These are phyloP conservation scores for Gryganskiella cystojenkinii DNA, from an alignment of 192 early-diverging fungal species.

Conservation along the genomic window DNA sequence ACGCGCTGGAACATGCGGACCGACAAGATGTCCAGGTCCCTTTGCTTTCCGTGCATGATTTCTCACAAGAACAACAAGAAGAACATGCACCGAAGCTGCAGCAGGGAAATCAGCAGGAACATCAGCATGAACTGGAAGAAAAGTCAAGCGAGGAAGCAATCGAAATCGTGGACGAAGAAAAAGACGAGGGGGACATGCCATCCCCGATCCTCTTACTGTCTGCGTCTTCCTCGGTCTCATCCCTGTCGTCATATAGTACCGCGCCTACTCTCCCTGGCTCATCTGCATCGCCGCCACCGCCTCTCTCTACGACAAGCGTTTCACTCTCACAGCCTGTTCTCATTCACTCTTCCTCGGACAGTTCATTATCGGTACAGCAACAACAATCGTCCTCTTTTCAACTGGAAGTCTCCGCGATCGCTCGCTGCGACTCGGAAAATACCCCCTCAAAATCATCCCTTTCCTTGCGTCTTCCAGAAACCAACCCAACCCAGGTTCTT, in stretches of 20 bases:
- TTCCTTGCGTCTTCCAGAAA: background rate
- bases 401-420: too few species aligned
- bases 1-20: constrained; percentile 12
- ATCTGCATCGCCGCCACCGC: too few species aligned
- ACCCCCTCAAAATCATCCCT: background rate
- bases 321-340: too few species aligned
- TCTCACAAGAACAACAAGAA: background rate
- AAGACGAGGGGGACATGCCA: background rate
- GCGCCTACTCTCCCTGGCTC: background rate
- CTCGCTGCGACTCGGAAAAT: too few species aligned
- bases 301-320: too few species aligned
- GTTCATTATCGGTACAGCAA: too few species aligned
- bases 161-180: too few species aligned
- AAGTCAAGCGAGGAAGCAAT: background rate
- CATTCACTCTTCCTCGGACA: too few species aligned
- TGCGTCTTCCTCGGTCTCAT: constrained; percentile 13
- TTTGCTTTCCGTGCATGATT: constrained; percentile 5
- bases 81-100: background rate
- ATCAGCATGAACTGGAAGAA: background rate
- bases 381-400: too few species aligned
- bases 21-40: constrained; percentile 14
- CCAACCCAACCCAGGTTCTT: background rate
- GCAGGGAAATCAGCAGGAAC: background rate
- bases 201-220: constrained; percentile 14
- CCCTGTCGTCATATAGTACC: constrained; percentile 1